Evolutionary conservation across 2,329 filamentous ascomycete species (phyloP).

Genomic region (Aureobasidium sp.): DNA sequence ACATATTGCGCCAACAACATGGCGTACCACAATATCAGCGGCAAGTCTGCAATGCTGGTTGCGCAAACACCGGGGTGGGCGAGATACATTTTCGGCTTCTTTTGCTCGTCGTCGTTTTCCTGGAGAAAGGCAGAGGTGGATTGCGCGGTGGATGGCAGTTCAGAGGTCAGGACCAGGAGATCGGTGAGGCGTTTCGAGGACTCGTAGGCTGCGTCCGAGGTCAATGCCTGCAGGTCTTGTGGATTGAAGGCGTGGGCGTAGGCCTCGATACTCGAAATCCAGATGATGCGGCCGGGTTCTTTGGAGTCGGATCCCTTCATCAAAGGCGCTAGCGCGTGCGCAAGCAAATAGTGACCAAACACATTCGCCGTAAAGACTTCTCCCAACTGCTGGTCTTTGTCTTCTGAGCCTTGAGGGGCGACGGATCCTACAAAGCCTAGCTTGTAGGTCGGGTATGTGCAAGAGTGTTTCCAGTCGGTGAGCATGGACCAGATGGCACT

Average conservation of each 20-base stretch:
- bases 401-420: constrained; percentile 38
- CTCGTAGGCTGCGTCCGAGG: constrained; percentile 64
- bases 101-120: constrained; percentile 20
- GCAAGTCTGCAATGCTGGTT: constrained; percentile 72
- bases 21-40: constrained; percentile 59
- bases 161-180: constrained; percentile 65
- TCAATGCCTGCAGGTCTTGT: constrained; percentile 70
- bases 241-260: constrained; percentile 49
- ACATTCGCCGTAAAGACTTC: constrained; percentile 86
- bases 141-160: constrained; percentile 56
- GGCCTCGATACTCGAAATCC: constrained; percentile 79
- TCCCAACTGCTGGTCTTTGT: constrained; percentile 47
- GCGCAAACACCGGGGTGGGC: constrained; percentile 81
- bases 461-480: constrained; percentile 58
- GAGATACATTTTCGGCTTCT: constrained; percentile 63
- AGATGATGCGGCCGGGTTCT: constrained; percentile 62
- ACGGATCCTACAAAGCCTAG: constrained; percentile 50
- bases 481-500: constrained; percentile 50
- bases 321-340: constrained; percentile 70
- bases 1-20: constrained; percentile 65
- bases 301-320: constrained; percentile 46
- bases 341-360: constrained; percentile 90
- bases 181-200: constrained; percentile 83
- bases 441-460: constrained; percentile 77
- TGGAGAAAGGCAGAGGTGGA: constrained; percentile 52